Percentiles rank a stretch among this genome's conserved stretches.
Conservation (phyloP, 495 filamentous ascomycete genomes). For the Aeminium ludgeri region DNA sequence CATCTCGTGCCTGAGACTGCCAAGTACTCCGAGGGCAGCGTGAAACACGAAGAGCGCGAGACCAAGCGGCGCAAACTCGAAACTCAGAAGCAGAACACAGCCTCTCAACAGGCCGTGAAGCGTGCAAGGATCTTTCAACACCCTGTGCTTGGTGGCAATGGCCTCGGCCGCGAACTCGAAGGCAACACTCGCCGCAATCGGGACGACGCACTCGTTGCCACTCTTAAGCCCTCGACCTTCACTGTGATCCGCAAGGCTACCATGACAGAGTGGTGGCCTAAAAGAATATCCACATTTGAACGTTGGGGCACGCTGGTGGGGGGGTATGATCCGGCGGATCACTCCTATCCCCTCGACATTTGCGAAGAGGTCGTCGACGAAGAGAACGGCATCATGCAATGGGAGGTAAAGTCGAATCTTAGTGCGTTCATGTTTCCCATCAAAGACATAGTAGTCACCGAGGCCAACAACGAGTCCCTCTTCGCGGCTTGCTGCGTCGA, state of each 20-base stretch:
- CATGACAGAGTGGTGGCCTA: background rate
- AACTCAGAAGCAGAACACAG: background rate
- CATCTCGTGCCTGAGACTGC: constrained; percentile 30
- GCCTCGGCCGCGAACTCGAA: constrained; percentile 6
- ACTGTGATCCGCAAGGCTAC: background rate
- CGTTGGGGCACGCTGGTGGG: background rate
- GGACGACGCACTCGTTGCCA: background rate
- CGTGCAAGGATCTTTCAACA: background rate
- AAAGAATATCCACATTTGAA: background rate
- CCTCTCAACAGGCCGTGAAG: constrained; percentile 4
- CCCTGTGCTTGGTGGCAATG: background rate
- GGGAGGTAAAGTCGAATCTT: no score
- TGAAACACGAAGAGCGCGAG: constrained; percentile 26
- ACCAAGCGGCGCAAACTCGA: constrained; percentile 12
- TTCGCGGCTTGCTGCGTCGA: background rate
- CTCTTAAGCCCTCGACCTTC: background rate
- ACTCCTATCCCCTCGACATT: background rate
- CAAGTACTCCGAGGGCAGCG: constrained; percentile 32
- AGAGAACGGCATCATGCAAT: no score
- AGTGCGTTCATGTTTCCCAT: no score
- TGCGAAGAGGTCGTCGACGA: no score
- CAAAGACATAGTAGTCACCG: background rate
- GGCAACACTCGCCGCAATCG: background rate
- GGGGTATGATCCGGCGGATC: background rate
- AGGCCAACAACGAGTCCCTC: background rate